Percentiles rank a stretch among this genome's conserved stretches.
These are phyloP conservation scores for Aureobasidium pullulans DNA, from an alignment of 2,329 filamentous ascomycete species.

Conservation along the genomic window DNA sequence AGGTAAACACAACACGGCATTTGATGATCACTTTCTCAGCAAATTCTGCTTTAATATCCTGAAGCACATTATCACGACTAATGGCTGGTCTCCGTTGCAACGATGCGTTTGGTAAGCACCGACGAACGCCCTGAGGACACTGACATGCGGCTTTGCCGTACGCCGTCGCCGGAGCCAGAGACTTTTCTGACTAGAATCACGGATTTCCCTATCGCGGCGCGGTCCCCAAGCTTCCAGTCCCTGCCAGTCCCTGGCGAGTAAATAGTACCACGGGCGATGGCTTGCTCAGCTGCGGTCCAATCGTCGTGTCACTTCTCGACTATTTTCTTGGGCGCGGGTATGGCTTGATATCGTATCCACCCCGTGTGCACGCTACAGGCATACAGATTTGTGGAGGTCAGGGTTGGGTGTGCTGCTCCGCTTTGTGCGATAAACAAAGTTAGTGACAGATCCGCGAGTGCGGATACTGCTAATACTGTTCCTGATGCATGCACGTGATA, in stretches of 20 bases:
- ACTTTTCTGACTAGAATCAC: constrained; percentile 6
- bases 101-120: constrained; percentile 12
- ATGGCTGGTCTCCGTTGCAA: constrained; percentile 10
- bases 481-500: constrained; percentile 9
- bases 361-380: background rate
- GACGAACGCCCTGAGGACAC: constrained; percentile 5
- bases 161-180: constrained; percentile 4
- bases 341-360: constrained; percentile 9
- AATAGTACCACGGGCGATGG: background rate
- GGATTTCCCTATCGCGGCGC: background rate
- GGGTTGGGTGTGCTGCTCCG: background rate
- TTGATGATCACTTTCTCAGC: background rate
- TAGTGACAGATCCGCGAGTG: constrained; percentile 1
- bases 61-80: background rate
- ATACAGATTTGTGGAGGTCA: constrained; percentile 11
- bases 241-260: background rate
- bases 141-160: constrained; percentile 10
- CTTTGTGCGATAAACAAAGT: constrained; percentile 9
- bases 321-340: constrained; percentile 2
- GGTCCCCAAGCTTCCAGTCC: constrained; percentile 5
- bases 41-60: constrained; percentile 12
- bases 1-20: constrained; percentile 3
- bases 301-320: constrained; percentile 7
- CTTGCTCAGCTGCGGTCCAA: background rate
- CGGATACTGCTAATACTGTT: constrained; percentile 4